These are phyloP conservation scores for Russula dissimulans DNA, from an alignment of 768 basidiomycete species.

Conservation along the genomic window DNA sequence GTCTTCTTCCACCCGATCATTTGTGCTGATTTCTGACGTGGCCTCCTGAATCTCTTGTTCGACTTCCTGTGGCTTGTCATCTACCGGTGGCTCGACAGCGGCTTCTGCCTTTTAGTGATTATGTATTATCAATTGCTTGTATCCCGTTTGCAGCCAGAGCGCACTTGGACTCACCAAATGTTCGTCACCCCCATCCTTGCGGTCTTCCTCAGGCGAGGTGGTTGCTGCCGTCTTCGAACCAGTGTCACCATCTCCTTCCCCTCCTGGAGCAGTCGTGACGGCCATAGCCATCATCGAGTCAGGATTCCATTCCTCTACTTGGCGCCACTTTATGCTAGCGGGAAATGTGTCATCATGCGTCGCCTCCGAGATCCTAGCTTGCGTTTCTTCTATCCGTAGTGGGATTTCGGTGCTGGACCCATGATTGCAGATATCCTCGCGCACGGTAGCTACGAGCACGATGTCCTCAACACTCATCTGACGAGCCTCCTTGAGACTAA, in stretches of 20 bases:
- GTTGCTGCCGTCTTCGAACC: neutral
- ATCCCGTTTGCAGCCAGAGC: neutral
- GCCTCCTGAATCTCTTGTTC: neutral
- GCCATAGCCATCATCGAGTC: neutral
- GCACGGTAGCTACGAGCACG: slow-evolving; percentile 12
- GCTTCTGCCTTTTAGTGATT: neutral
- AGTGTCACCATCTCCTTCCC: neutral
- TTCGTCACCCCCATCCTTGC: neutral
- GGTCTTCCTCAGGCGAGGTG: neutral
- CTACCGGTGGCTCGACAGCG: neutral
- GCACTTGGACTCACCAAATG: neutral
- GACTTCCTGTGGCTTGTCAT: neutral
- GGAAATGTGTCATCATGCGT: neutral
- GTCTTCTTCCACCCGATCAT: neutral
- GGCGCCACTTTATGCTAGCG: neutral
- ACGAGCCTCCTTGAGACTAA: slow-evolving; percentile 7
- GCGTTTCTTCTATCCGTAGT: neutral
- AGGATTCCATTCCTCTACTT: neutral
- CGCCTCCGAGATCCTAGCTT: neutral
- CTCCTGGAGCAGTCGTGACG: neutral
- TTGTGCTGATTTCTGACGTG: neutral
- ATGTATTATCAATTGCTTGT: neutral
- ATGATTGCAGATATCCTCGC: slow-evolving; percentile 10
- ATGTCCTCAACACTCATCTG: slow-evolving; percentile 11
- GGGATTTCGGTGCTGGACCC: neutral